These are phyloP conservation scores for Botrytis paeoniae DNA, from an alignment of 2,329 filamentous ascomycete species.

Conservation along the genomic window DNA sequence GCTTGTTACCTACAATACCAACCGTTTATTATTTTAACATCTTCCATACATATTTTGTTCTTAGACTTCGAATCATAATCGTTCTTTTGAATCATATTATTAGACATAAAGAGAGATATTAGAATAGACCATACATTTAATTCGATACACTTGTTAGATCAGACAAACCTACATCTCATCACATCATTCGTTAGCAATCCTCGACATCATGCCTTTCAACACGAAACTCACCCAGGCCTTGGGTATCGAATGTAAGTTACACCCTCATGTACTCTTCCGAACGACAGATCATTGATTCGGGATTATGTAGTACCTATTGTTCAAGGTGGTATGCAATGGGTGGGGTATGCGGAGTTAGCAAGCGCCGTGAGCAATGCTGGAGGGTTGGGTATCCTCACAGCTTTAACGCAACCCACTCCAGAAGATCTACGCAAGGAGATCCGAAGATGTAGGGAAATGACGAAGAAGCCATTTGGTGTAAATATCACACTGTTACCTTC, in stretches of 20 bases:
- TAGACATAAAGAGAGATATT: slow-evolving; percentile 14
- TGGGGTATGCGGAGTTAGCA: slow-evolving; percentile 76
- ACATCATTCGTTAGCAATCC: slow-evolving; percentile 15
- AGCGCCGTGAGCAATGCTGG: slow-evolving; percentile 78
- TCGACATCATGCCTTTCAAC: slow-evolving; percentile 40
- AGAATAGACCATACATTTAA: slow-evolving; percentile 22
- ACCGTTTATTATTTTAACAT: not conserved
- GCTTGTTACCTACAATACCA: not conserved
- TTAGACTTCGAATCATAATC: slow-evolving; percentile 5
- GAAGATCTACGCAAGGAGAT: slow-evolving; percentile 94
- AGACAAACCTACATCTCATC: not conserved
- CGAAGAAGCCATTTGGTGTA: slow-evolving; percentile 78
- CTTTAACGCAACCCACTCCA: slow-evolving; percentile 88
- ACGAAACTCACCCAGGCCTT: slow-evolving; percentile 41
- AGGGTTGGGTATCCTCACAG: slow-evolving; percentile 78
- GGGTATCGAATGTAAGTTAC: slow-evolving; percentile 42
- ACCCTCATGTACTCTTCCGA: slow-evolving; percentile 2
- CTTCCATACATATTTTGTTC: not conserved
- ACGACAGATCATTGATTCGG: slow-evolving; percentile 4
- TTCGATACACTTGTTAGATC: not conserved
- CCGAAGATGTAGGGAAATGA: slow-evolving; percentile 76
- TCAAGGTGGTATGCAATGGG: slow-evolving; percentile 85
- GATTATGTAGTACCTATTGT: slow-evolving; percentile 65
- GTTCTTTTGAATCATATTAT: slow-evolving; percentile 2
- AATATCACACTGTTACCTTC: slow-evolving; percentile 93